These are phyloP conservation scores for Penicillium hesseltinei DNA, from an alignment of 2,329 filamentous ascomycete species.

Conservation along the genomic window DNA sequence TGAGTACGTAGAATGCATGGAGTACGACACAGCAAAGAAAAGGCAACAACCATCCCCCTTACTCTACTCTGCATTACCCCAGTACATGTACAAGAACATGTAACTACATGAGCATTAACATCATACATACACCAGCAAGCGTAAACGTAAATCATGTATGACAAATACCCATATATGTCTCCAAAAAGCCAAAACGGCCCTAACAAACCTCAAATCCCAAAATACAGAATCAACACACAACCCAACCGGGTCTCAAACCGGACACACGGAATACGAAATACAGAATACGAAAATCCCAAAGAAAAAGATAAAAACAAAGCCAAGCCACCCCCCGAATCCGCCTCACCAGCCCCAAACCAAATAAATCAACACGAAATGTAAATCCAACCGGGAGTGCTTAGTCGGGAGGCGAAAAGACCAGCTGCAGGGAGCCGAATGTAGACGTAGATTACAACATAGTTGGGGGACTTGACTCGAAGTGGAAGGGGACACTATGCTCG, in stretches of 20 bases:
- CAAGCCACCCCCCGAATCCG: neutral
- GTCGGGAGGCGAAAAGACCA: neutral
- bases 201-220: too few relatives aligned
- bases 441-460: neutral
- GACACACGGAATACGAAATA: too few relatives aligned
- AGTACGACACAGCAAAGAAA: neutral
- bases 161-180: too few relatives aligned
- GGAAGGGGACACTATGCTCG: neutral
- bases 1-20: neutral
- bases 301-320: too few relatives aligned
- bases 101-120: too few relatives aligned
- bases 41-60: neutral
- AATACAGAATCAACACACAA: too few relatives aligned
- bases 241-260: too few relatives aligned
- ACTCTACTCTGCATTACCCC: neutral
- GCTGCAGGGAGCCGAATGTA: neutral
- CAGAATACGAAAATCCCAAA: too few relatives aligned
- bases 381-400: neutral
- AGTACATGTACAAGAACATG: neutral
- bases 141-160: too few relatives aligned
- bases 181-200: neutral
- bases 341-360: neutral
- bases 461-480: neutral
- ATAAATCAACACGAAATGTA: neutral
- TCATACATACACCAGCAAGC: neutral